phyloP scores from a whole-genome alignment of 1,284 basidiomycete genomes.

The Marasmius tenuissimus region DNA sequence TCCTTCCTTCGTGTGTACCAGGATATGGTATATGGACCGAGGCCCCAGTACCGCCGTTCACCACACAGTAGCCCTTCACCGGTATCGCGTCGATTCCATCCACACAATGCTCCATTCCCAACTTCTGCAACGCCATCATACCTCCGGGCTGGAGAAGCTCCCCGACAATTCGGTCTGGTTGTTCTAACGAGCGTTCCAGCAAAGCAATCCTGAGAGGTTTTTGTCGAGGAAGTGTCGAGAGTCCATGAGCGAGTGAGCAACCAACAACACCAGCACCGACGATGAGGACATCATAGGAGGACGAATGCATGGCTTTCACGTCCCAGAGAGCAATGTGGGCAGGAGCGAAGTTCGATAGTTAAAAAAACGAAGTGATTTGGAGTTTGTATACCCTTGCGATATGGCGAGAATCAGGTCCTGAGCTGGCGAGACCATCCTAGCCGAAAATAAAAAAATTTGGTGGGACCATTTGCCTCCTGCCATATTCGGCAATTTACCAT shows the following conservation, averaged over 20 bases:
- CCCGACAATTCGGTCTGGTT: slow-evolving; percentile 97
- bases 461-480: neutral
- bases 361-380: too few relatives aligned
- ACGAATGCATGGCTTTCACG: neutral
- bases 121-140: slow-evolving; percentile 70
- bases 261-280: slow-evolving; percentile 92
- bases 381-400: too few relatives aligned
- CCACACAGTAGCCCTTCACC: slow-evolving; percentile 87
- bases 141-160: slow-evolving; percentile 97
- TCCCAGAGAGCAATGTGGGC: too few relatives aligned
- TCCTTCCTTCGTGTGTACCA: slow-evolving; percentile 65
- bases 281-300: slow-evolving; percentile 74
- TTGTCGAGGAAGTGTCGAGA: slow-evolving; percentile 51
- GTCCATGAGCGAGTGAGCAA: slow-evolving; percentile 70
- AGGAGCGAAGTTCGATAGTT: too few relatives aligned
- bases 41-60: slow-evolving; percentile 59
- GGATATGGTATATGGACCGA: slow-evolving; percentile 91
- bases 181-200: slow-evolving; percentile 85
- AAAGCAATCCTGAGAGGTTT: slow-evolving; percentile 77
- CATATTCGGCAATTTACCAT: neutral
- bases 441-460: neutral
- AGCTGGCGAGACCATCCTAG: neutral
- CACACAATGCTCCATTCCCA: slow-evolving; percentile 78
- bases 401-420: too few relatives aligned
- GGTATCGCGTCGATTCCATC: slow-evolving; percentile 89